Base-by-base conservation (phyloP, 2,329 filamentous ascomycete genomes). In the Sarocladium oryzae region DNA sequence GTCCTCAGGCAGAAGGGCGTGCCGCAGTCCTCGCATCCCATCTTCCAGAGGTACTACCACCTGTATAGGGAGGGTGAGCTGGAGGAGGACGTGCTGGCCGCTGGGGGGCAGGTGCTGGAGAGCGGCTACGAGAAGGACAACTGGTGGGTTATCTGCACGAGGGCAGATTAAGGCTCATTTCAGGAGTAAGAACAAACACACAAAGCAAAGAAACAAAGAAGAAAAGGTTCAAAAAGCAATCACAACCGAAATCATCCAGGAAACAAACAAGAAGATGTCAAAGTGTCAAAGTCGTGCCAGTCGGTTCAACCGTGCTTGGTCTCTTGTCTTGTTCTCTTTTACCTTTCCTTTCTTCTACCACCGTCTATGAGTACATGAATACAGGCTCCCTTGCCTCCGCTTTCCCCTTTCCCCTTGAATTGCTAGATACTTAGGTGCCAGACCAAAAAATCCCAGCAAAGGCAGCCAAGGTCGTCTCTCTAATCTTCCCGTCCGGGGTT, bases 121-220 rank as follows among this genome's bases (percentile, higher is more conserved):
- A 82, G 82, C 54, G 93, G 93, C 30, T 99, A 97, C 69, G 93
- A 99, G 65, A 91, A 85, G 72, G 93, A 97, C 65, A 99, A 99
- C 70, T 97, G 93, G 93, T 99, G 92, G 92, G 89, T 84, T 51
- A 84, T 96, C 64, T 71, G 68, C 57, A 65, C 61, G 50, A 60
- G 60, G 49, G 56, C 56, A 52, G 52, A 55, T 52, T 45, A 30
- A n/a, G 5, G 5, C 28, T 4, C 61, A n/a, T n/a, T n/a, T n/a
- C n/a, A n/a, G 61, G 53, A 9, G 4, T 10, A 23, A 41, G 8
- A 18, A 41, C 21, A 24, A 21, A 41, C 28, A 30, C 28, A 30
- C 7, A 7, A 7, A 30, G 13, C 28, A 7, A 30, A 30, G 7
- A 7, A 30, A 30, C 28, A 7, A 7, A 7, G 7, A 30, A 30